Conservation (phyloP, 148 eudicot genomes). For the Mesembryanthemum crystallinum region DNA sequence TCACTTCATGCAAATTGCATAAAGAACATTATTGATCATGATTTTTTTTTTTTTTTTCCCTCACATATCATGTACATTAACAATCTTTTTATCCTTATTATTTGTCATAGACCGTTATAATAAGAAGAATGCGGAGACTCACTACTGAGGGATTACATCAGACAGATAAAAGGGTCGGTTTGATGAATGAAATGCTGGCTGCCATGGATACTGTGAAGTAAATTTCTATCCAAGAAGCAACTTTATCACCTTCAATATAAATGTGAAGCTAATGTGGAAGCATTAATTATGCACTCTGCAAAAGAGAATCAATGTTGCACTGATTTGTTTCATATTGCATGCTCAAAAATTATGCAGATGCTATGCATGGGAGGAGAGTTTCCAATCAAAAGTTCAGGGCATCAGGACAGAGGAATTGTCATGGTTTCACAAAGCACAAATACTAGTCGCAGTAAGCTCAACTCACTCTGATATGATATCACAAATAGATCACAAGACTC, state of each 20-base stretch:
- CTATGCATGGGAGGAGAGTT: constrained; percentile 83
- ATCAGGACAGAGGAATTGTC: constrained; percentile 59
- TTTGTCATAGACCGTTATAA: background rate
- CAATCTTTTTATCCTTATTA: no score
- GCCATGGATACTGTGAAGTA: constrained; percentile 90
- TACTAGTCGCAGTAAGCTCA: constrained; percentile 34
- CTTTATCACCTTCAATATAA: background rate
- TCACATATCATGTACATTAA: no score
- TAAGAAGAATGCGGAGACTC: background rate
- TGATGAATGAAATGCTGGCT: constrained; percentile 78
- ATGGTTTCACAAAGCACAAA: constrained; percentile 67
- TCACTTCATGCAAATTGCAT: no score
- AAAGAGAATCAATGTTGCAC: background rate
- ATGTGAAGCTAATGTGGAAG: background rate
- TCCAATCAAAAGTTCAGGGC: constrained; percentile 59
- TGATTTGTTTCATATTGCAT: background rate
- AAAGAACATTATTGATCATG: no score
- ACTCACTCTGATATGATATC: background rate
- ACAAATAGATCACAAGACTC: background rate
- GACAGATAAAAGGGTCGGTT: constrained; percentile 81
- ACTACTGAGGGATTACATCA: constrained; percentile 68
- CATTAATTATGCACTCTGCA: background rate
- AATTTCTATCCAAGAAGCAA: constrained; percentile 15
- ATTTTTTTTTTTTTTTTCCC: no score
- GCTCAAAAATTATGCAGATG: constrained; percentile 36